Base-by-base conservation (phyloP, 1,139 yeast genomes). In the Kodamaea sp. region DNA sequence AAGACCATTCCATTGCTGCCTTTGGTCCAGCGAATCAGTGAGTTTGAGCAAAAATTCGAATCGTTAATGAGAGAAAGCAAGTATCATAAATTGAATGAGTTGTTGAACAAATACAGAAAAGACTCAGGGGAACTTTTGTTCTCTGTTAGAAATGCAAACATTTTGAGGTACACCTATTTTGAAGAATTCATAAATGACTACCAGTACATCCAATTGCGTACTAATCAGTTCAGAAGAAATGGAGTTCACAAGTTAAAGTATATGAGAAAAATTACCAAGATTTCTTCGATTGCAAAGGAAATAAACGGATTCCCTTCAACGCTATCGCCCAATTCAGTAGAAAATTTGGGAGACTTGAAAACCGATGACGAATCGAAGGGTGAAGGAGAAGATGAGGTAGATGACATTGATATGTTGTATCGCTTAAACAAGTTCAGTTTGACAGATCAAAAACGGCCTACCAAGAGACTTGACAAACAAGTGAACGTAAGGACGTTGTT, bases 81-180 rank as follows among this genome's bases (percentile, higher is more conserved):
- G 22, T 47, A 38, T 28, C 51, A 56, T 30, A 37, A 44, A 4
- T 29, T 43, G 15, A 59, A 57, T 31, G 50, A 38, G 11, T 25
- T 26, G 5, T 27, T 59, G 32, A 58, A 55, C 37, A 39, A 43
- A 8, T 43, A 36, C 19, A 41, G 26, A 24, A 45, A 25, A 38
- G 47, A 42, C 6, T 40, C 43, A 5, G 46, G 46, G 12, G 34
- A 28, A 8, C 32, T 35, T 15, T 43, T 59, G 23, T 50, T 60
- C 28, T 46, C 49, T 14, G 41, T 37, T 5, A 42, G 43, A 26
- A 57, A 57, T 34, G 26, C 59, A 7, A 41, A 51, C 15, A 42
- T 53, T 13, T 50, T 61, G 37, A 46, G 65, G 25, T 58, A 57
- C 39, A 51, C 57, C 2, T 61, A 58, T 32, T 60, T 57, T 32